Percentiles rank a stretch among this genome's conserved stretches.
phyloP scores from a whole-genome alignment of 1,284 basidiomycete species.

The Rhodotorula sp. region DNA sequence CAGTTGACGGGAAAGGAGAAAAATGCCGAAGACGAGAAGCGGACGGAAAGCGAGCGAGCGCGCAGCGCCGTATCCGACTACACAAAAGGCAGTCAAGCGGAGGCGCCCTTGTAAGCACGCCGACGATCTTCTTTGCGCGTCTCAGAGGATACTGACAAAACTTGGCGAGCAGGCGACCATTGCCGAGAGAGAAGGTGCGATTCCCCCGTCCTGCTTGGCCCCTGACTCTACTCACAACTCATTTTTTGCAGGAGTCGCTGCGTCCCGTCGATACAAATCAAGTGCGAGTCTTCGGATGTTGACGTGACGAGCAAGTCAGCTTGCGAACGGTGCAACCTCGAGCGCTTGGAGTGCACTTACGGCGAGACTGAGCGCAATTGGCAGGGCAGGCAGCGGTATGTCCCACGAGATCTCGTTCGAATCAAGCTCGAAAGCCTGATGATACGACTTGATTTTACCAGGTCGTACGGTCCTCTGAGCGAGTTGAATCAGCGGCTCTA shows the following conservation, averaged over 20 bases:
- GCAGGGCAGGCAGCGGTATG: background rate
- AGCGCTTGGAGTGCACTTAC: background rate
- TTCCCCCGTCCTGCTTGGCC: background rate
- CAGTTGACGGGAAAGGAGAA: background rate
- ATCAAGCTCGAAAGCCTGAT: background rate
- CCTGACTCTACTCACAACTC: no score
- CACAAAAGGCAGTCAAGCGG: background rate
- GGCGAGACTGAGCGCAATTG: background rate
- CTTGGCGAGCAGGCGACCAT: background rate
- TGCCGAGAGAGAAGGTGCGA: background rate
- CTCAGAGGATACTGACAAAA: background rate
- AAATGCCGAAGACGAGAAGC: background rate
- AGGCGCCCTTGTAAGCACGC: background rate
- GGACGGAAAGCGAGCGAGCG: no score
- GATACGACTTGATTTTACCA: background rate
- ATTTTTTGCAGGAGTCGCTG: background rate
- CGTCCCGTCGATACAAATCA: background rate
- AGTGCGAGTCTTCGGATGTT: background rate
- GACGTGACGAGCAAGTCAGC: background rate
- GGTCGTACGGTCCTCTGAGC: background rate
- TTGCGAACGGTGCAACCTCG: background rate
- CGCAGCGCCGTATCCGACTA: no score
- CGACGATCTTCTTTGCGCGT: no score
- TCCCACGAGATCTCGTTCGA: background rate
- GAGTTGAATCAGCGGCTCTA: background rate